A percentile compares a stretch with the other conserved stretches of the same genome.
Evolutionary conservation across 108 stramenopile species (phyloP).

Genomic region (Skeletonema menzelii): DNA sequence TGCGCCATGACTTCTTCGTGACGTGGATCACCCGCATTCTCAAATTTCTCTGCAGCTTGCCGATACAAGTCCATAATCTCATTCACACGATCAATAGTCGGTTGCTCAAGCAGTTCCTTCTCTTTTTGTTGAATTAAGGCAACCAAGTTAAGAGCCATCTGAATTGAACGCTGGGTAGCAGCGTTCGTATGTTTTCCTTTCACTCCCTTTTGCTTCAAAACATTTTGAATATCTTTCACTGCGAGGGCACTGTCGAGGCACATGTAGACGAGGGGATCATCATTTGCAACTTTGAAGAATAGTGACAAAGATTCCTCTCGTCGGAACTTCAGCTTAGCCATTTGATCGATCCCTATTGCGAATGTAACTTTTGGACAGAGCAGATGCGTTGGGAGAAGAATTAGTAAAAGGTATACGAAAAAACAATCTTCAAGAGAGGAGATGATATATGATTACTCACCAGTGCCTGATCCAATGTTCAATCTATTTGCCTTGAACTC

Average conservation of each 20-base stretch:
- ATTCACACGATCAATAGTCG: constrained; percentile 76
- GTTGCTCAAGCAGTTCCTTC: constrained; percentile 69
- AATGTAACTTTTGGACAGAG: constrained; percentile 52
- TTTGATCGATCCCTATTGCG: constrained; percentile 71
- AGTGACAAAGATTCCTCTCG: constrained; percentile 84
- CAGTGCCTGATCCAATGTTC: constrained; percentile 72
- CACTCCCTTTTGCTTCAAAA: constrained; percentile 85
- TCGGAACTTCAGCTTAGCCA: constrained; percentile 87
- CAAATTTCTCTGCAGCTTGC: constrained; percentile 89
- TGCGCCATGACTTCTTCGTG: constrained; percentile 85
- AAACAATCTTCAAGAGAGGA: not conserved
- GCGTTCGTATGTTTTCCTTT: constrained; percentile 92
- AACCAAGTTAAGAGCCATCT: constrained; percentile 82
- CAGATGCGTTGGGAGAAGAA: not conserved
- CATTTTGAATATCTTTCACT: constrained; percentile 86
- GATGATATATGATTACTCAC: constrained; percentile 7
- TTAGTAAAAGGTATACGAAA: constrained; percentile 5
- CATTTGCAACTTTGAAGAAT: constrained; percentile 85
- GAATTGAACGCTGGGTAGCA: constrained; percentile 73
- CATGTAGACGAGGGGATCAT: constrained; percentile 91
- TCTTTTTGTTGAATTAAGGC: constrained; percentile 89
- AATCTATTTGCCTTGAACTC: constrained; percentile 81
- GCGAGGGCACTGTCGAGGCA: constrained; percentile 82
- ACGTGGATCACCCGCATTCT: constrained; percentile 82
- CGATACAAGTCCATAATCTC: constrained; percentile 93